Evolutionary conservation across 1,284 basidiomycete species (phyloP).

Genomic region (Pholiota adiposa): DNA sequence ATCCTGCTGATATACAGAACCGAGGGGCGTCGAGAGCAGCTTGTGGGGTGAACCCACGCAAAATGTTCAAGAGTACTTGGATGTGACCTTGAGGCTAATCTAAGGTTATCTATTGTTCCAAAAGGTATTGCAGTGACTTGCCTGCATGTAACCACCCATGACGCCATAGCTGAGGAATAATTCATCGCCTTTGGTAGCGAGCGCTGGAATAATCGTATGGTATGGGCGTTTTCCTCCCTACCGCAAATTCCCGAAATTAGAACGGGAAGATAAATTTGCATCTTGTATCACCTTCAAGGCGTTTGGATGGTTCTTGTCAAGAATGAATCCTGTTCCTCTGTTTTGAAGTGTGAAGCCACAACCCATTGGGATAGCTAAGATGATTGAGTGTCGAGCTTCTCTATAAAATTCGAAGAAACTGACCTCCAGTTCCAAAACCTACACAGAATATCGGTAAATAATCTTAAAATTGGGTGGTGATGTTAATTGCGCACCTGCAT

Average conservation of each 20-base stretch:
- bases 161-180: constrained; percentile 90
- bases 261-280: not conserved
- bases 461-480: not conserved
- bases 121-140: constrained; percentile 16
- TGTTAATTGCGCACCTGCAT: constrained; percentile 60
- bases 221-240: constrained; percentile 89
- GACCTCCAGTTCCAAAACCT: constrained; percentile 83
- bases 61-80: constrained; percentile 91
- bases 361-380: constrained; percentile 81
- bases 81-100: constrained; percentile 86
- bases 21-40: constrained; percentile 90
- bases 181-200: constrained; percentile 83
- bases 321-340: constrained; percentile 84
- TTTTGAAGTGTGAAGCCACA: constrained; percentile 98
- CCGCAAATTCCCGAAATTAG: constrained; percentile 2
- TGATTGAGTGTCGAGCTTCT: constrained; percentile 10
- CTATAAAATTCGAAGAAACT: not conserved
- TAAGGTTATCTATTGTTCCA: not conserved
- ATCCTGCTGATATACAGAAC: constrained; percentile 92
- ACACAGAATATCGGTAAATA: not conserved
- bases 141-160: constrained; percentile 96
- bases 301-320: constrained; percentile 86
- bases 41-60: constrained; percentile 86
- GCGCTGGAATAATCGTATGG: constrained; percentile 94
- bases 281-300: constrained; percentile 54